Percentiles rank a stretch among this genome's conserved stretches.
Evolutionary conservation across 495 filamentous ascomycete genomes (phyloP).

Genomic region (Cercophora scortea): DNA sequence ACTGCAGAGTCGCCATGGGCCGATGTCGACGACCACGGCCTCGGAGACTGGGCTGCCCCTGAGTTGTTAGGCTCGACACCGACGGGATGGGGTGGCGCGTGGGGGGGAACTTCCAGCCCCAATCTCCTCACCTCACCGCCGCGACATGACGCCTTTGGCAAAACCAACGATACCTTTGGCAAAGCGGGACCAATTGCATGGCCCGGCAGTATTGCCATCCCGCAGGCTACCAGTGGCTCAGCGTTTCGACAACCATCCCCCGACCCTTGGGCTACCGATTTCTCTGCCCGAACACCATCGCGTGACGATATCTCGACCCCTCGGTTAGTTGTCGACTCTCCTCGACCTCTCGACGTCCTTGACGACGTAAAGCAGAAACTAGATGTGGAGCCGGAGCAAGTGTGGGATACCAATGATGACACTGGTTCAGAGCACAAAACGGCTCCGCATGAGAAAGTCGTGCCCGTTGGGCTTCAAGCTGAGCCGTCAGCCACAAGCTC

Average conservation of each 20-base stretch:
- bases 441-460: too few species aligned
- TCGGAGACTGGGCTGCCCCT: slow-evolving; percentile 33
- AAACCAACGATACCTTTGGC: slow-evolving; percentile 20
- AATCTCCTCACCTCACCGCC: slow-evolving; percentile 20
- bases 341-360: background rate
- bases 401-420: too few species aligned
- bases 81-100: slow-evolving; percentile 30
- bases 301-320: slow-evolving; percentile 12
- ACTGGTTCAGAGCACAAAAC: too few species aligned
- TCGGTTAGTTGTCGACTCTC: slow-evolving; percentile 10
- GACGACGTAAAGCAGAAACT: background rate
- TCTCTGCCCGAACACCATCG: slow-evolving; percentile 12
- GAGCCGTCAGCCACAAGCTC: background rate
- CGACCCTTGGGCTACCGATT: slow-evolving; percentile 42
- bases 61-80: slow-evolving; percentile 13
- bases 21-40: slow-evolving; percentile 30
- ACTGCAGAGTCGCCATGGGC: slow-evolving; percentile 38
- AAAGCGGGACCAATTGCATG: slow-evolving; percentile 31
- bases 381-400: background rate
- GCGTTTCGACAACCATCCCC: slow-evolving; percentile 39
- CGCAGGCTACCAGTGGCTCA: slow-evolving; percentile 17
- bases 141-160: slow-evolving; percentile 20
- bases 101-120: slow-evolving; percentile 17
- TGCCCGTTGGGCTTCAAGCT: too few species aligned
- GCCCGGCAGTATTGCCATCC: slow-evolving; percentile 30